These are phyloP conservation scores for Haplosporangium sp. DNA, from an alignment of 371 early-diverging fungal species.

Conservation along the genomic window DNA sequence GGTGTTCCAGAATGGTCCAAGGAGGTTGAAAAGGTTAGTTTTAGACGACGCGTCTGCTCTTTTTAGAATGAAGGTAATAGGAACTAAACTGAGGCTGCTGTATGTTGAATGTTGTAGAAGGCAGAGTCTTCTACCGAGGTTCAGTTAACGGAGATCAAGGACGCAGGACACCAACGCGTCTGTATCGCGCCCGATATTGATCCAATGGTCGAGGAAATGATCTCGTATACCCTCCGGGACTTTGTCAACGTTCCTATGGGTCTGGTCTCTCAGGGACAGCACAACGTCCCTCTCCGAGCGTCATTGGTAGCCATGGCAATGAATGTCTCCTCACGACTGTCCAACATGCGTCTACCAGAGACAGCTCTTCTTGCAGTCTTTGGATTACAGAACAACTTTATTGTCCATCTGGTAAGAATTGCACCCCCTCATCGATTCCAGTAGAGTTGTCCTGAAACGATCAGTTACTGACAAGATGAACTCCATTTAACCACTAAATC, in stretches of 20 bases:
- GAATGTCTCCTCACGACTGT: slow-evolving; percentile 35
- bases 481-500: too few relatives aligned
- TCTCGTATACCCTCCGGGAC: slow-evolving; percentile 39
- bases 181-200: slow-evolving; percentile 41
- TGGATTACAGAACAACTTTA: slow-evolving; percentile 52
- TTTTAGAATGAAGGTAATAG: not conserved
- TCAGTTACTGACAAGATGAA: too few relatives aligned
- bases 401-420: slow-evolving; percentile 45
- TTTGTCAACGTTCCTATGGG: slow-evolving; percentile 52
- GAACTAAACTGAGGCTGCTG: not conserved
- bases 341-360: slow-evolving; percentile 46
- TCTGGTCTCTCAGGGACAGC: slow-evolving; percentile 38
- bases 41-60: not conserved
- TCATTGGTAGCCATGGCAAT: slow-evolving; percentile 50
- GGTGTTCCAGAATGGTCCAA: slow-evolving; percentile 29
- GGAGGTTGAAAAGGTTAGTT: slow-evolving; percentile 13
- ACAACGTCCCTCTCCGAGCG: slow-evolving; percentile 39
- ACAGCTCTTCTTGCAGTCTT: slow-evolving; percentile 47
- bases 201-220: slow-evolving; percentile 51
- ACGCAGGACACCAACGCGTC: slow-evolving; percentile 16
- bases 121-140: not conserved
- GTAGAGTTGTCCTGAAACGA: too few relatives aligned
- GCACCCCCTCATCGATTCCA: not conserved
- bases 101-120: not conserved
- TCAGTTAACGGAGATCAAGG: slow-evolving; percentile 13